Evolutionary conservation across 306 rosid genomes (phyloP), one percentile per base, ranked within the genome.

Genomic region (Prunus padus): DNA sequence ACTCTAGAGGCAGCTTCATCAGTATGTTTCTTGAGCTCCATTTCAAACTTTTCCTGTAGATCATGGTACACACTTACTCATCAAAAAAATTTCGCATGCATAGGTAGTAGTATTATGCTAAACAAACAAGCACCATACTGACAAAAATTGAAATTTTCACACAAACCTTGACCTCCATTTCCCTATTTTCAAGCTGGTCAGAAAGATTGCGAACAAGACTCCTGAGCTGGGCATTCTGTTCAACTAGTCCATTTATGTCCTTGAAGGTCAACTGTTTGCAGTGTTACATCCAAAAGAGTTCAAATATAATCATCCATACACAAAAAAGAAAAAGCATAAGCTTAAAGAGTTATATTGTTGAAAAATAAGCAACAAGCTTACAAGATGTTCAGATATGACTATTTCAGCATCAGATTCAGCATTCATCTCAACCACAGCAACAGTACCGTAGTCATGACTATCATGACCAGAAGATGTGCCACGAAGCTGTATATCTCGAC

Each of bases 171-270:
- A 89, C 90, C 62, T 88, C 97, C 45, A 61, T 67, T 76, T 95
- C 96, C 86, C 86, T 84, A 77, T 76, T 86, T 80, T 90, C 93
- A 80, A 90, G 86, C 83, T 92, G 91, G 56, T 73, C 87, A 77
- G 97, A 87, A 70, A 95, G 97, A 79, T 76, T 90, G 45, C 97
- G 97, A 22, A 85, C 97, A 66, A 92, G 96, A 73, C 93, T 88
- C 85, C 99, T 75, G 59, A 95, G 97, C 89, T 92, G 96, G 12
- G 63, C 91, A 82, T 92, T 95, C 87, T 92, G 97, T 89, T 90
- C 92, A 76, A 95, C 99, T 49, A 95, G 83, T 84, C 97, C 97
- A 83, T 88, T 90, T 60, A 95, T 95, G 80, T 92, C 99, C 93
- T 95, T 95, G 82, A 92, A 95, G 72, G 97, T 95, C 86, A 95